These are phyloP conservation scores for Aspergillus sclerotioniger DNA, from an alignment of 495 filamentous ascomycete species.

Conservation along the genomic window DNA sequence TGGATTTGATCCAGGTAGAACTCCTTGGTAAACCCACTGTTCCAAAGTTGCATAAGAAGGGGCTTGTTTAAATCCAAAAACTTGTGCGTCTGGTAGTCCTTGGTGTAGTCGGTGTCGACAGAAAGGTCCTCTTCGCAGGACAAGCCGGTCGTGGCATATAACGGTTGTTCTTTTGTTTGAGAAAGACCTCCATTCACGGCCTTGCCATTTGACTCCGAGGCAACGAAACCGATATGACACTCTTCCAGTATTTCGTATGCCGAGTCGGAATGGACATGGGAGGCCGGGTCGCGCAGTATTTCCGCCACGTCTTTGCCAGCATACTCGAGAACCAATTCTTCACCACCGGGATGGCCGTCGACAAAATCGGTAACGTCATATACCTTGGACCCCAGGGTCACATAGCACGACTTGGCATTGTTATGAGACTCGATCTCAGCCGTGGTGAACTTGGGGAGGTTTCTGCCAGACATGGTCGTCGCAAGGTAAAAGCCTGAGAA, in stretches of 20 bases:
- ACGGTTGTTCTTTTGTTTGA: conserved; percentile 40
- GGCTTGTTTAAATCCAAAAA: conserved; percentile 90
- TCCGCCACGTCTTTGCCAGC: conserved; percentile 81
- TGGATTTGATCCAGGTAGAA: conserved; percentile 98
- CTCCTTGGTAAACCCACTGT: conserved; percentile 80
- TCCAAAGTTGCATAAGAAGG: conserved; percentile 86
- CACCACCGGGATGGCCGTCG: conserved; percentile 84
- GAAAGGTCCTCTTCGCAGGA: conserved; percentile 80
- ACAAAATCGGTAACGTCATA: conserved; percentile 94
- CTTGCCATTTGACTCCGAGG: conserved; percentile 31
- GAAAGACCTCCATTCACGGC: conserved; percentile 34
- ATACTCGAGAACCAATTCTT: conserved; percentile 84
- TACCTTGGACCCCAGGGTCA: conserved; percentile 83
- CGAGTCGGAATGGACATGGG: conserved; percentile 81
- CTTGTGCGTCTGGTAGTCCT: conserved; percentile 82
- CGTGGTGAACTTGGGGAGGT: conserved; percentile 73
- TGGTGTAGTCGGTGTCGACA: conserved; percentile 71
- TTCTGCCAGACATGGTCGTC: conserved; percentile 50
- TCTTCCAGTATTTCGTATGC: conserved; percentile 93
- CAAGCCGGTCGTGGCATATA: conserved; percentile 80
- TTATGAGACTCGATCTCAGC: conserved; percentile 81
- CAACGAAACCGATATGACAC: conserved; percentile 77
- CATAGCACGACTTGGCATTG: conserved; percentile 82
- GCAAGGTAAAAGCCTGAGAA: conserved; percentile 1
- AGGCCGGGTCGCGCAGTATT: conserved; percentile 80